Conservation (phyloP, 1,139 yeast species). For the Blastobotrys serpentis region DNA sequence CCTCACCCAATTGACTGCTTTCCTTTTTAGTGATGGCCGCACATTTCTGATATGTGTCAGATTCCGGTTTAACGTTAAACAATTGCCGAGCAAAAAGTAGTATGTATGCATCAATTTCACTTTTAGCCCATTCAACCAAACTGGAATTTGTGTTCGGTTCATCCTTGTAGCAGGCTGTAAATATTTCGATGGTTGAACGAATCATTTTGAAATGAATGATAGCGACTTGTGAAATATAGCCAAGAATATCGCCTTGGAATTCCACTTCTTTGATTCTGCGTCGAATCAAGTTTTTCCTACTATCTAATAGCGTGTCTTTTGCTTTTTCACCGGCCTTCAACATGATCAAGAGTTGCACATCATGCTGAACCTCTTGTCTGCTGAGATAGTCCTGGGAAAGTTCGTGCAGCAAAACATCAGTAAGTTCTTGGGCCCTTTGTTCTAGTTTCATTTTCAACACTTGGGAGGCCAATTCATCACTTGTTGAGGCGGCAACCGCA, state of each 20-base stretch:
- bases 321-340: conserved; percentile 50
- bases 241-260: conserved; percentile 56
- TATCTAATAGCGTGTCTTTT: conserved; percentile 47
- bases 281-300: conserved; percentile 47
- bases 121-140: conserved; percentile 68
- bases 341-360: conserved; percentile 43
- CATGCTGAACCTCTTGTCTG: conserved; percentile 32
- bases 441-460: conserved; percentile 28
- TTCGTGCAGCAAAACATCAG: conserved; percentile 33
- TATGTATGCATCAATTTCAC: conserved; percentile 62
- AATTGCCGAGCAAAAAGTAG: conserved; percentile 64
- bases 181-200: conserved; percentile 49
- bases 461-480: conserved; percentile 14
- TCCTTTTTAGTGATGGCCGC: conserved; percentile 57
- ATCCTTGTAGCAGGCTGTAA: conserved; percentile 45
- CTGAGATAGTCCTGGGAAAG: conserved; percentile 39
- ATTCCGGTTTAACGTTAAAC: conserved; percentile 56
- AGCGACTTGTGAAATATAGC: conserved; percentile 56
- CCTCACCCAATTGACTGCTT: conserved; percentile 57
- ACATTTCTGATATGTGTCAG: conserved; percentile 52
- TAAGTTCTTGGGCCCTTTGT: conserved; percentile 33
- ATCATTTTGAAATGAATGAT: conserved; percentile 59
- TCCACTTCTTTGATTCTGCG: conserved; percentile 49
- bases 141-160: conserved; percentile 39
- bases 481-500: conserved; percentile 13